Conservation (phyloP, 129 eudicot species). For the Rutidosis leptorrhynchoides region DNA sequence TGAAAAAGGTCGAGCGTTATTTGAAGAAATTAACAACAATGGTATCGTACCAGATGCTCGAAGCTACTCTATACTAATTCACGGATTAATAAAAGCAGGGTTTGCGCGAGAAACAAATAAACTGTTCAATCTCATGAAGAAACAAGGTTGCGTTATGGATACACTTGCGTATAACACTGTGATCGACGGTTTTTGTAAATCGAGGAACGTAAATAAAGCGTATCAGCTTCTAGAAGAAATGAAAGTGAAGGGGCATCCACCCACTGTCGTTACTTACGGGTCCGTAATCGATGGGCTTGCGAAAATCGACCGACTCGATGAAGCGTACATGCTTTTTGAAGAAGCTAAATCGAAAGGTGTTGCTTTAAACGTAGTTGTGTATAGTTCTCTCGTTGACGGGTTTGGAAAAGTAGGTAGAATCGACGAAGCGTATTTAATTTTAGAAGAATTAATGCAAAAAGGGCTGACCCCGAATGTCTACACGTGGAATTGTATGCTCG, state of each 20-base stretch:
- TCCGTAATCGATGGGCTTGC: constrained; percentile 95
- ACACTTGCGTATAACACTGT: constrained; percentile 87
- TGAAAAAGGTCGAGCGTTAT: constrained; percentile 77
- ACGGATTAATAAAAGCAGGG: constrained; percentile 85
- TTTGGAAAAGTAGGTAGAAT: constrained; percentile 95
- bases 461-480: constrained; percentile 67
- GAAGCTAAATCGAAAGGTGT: constrained; percentile 83
- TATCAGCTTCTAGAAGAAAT: constrained; percentile 94
- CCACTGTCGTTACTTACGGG: constrained; percentile 88
- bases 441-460: constrained; percentile 92
- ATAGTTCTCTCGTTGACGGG: constrained; percentile 87
- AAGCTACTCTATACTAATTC: constrained; percentile 86
- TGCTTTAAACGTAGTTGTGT: constrained; percentile 61
- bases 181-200: constrained; percentile 88
- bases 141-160: constrained; percentile 72
- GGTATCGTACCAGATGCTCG: constrained; percentile 73
- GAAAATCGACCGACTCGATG: constrained; percentile 88
- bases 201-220: constrained; percentile 81
- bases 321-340: constrained; percentile 96
- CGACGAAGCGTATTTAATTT: constrained; percentile 85
- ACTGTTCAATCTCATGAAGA: constrained; percentile 71
- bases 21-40: constrained; percentile 61
- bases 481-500: constrained; percentile 95
- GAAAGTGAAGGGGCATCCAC: constrained; percentile 66
- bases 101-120: constrained; percentile 64